Percentiles rank a stretch among this genome's conserved stretches.
Conservation (phyloP, 495 filamentous ascomycete genomes). For the Stereocaulon alpinum region DNA sequence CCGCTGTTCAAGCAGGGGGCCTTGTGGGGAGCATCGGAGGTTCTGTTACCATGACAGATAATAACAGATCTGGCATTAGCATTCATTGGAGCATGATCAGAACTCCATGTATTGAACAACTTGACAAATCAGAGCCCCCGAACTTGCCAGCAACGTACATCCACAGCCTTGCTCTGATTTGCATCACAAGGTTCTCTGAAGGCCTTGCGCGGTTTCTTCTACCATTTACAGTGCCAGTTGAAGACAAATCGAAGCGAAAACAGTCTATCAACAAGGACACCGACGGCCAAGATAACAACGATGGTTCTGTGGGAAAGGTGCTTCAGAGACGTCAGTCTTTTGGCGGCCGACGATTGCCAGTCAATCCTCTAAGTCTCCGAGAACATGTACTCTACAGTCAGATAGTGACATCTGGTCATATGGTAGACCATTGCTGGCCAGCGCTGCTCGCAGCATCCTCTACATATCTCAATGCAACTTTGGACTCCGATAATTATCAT, state of each 20-base stretch:
- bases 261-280: conserved; percentile 4
- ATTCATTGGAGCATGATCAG: conserved; percentile 80
- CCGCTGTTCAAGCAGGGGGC: conserved; percentile 76
- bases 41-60: conserved; percentile 53
- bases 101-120: conserved; percentile 82
- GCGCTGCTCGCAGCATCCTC: conserved; percentile 89
- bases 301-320: conserved; percentile 18
- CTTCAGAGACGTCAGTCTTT: conserved; percentile 29
- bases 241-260: conserved; percentile 39
- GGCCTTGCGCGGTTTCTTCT: conserved; percentile 86
- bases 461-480: conserved; percentile 80
- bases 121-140: conserved; percentile 85
- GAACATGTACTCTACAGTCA: conserved; percentile 59
- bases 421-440: conserved; percentile 91
- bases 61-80: conserved; percentile 65
- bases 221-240: conserved; percentile 68
- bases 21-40: conserved; percentile 79
- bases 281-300: not conserved
- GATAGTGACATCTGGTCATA: conserved; percentile 62
- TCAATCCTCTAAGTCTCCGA: conserved; percentile 68
- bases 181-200: conserved; percentile 80
- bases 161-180: conserved; percentile 79
- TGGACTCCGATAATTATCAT: conserved; percentile 93
- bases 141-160: conserved; percentile 82
- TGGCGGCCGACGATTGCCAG: conserved; percentile 38